Evolutionary conservation across 371 early-diverging fungal genomes (phyloP).

Genomic region (Lichtheimia corymbifera): DNA sequence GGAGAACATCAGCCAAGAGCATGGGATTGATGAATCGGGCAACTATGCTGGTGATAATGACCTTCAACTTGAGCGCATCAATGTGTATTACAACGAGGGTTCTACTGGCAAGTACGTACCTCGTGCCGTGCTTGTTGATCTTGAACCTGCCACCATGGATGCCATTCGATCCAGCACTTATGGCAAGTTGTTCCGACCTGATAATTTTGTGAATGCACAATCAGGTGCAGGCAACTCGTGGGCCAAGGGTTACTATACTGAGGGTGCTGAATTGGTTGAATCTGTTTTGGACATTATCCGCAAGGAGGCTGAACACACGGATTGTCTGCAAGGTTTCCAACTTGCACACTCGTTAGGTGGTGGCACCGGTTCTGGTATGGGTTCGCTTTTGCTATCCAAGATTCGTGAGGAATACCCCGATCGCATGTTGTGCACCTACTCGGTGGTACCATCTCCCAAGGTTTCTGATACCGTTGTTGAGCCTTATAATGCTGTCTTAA

Average conservation of each 20-base stretch:
- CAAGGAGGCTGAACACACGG: conserved; percentile 83
- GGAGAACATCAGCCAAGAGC: conserved; percentile 94
- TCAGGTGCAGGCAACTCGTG: conserved; percentile 92
- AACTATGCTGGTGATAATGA: conserved; percentile 80
- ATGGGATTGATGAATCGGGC: conserved; percentile 86
- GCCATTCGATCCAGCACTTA: conserved; percentile 76
- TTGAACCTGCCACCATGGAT: conserved; percentile 99
- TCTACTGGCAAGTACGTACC: conserved; percentile 85
- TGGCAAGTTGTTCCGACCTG: conserved; percentile 82
- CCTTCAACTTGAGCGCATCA: conserved; percentile 93
- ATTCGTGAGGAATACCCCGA: conserved; percentile 94
- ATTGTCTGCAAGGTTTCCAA: conserved; percentile 90
- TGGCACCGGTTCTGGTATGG: conserved; percentile 90
- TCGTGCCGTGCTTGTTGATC: conserved; percentile 95
- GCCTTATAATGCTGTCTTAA: conserved; percentile 89
- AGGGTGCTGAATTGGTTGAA: conserved; percentile 90
- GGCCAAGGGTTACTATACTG: conserved; percentile 94
- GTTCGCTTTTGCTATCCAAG: conserved; percentile 83
- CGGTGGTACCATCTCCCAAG: conserved; percentile 94
- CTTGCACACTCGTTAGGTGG: conserved; percentile 88
- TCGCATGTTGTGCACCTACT: conserved; percentile 92
- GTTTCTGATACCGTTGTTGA: conserved; percentile 90
- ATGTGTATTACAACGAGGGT: conserved; percentile 97
- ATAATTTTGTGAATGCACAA: conserved; percentile 87
- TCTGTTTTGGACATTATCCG: conserved; percentile 80